These are phyloP conservation scores for Colletotrichum sp. DNA, from an alignment of 2,329 filamentous ascomycete genomes.

Conservation along the genomic window DNA sequence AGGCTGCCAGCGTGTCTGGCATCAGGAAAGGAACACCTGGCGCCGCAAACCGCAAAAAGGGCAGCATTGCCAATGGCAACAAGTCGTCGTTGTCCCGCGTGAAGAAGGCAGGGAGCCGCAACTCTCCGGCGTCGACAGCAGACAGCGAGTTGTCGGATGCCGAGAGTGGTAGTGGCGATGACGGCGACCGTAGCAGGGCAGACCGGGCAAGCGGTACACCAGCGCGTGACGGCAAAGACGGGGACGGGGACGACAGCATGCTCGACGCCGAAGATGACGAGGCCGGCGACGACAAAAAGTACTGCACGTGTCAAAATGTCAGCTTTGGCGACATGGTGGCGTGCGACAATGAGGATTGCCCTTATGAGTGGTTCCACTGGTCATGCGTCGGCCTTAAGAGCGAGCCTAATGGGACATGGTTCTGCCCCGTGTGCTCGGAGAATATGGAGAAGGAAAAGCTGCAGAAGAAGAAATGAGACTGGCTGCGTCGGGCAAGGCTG, in stretches of 20 bases:
- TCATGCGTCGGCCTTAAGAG: conserved; percentile 72
- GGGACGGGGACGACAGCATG: conserved; percentile 57
- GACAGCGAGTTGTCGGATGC: conserved; percentile 71
- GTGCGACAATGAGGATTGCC: conserved; percentile 83
- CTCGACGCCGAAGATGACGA: conserved; percentile 70
- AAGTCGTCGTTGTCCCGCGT: conserved; percentile 69
- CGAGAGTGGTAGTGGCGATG: conserved; percentile 58
- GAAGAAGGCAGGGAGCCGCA: conserved; percentile 62
- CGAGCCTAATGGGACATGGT: conserved; percentile 72
- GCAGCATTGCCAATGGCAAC: conserved; percentile 36
- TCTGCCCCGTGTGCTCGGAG: conserved; percentile 66
- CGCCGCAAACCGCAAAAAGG: conserved; percentile 51
- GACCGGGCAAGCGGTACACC: conserved; percentile 23
- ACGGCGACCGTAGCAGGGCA: conserved; percentile 44
- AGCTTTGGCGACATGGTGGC: conserved; percentile 90
- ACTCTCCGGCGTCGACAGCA: conserved; percentile 66
- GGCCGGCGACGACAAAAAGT: conserved; percentile 78
- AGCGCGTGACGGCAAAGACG: conserved; percentile 39
- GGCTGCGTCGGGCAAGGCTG: not conserved
- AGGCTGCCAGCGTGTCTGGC: conserved; percentile 42
- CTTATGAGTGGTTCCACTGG: conserved; percentile 90
- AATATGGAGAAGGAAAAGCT: conserved; percentile 50
- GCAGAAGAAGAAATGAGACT: conserved; percentile 5
- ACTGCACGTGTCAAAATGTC: conserved; percentile 83
- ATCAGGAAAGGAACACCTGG: conserved; percentile 55